phyloP scores from a whole-genome alignment of 202 grass and related monocot genomes.

The Saccharum hybrid region DNA sequence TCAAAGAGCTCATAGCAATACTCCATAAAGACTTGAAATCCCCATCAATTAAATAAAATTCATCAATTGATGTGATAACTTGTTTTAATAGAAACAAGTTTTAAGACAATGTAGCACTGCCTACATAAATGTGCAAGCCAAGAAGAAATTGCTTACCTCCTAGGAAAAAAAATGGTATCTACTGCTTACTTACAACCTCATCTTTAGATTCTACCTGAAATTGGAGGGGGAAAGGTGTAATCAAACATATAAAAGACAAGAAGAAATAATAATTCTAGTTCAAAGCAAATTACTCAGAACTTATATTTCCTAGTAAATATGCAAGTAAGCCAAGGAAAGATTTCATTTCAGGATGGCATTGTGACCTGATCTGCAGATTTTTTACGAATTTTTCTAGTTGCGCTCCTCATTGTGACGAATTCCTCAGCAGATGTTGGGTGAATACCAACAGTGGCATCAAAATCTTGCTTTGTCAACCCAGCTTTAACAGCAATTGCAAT shows the following conservation, averaged over 20 bases:
- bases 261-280: background rate
- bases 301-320: conserved; percentile 17
- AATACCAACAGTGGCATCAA: conserved; percentile 86
- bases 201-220: conserved; percentile 58
- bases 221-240: conserved; percentile 12
- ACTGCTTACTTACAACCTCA: conserved; percentile 51
- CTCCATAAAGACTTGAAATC: conserved; percentile 11
- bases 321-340: background rate
- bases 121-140: background rate
- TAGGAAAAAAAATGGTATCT: conserved; percentile 37
- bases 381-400: conserved; percentile 69
- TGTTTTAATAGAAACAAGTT: background rate
- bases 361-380: conserved; percentile 56
- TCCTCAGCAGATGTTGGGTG: conserved; percentile 93
- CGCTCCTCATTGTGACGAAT: conserved; percentile 86
- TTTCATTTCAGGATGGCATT: conserved; percentile 10
- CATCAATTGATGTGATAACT: background rate
- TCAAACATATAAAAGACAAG: conserved; percentile 28
- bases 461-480: conserved; percentile 86
- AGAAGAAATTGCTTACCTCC: conserved; percentile 42
- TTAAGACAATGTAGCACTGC: conserved; percentile 9
- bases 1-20: background rate
- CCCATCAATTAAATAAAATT: conserved; percentile 2
- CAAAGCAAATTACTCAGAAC: conserved; percentile 11
- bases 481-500: conserved; percentile 95